Conservation (phyloP, 2,329 filamentous ascomycete genomes). For the Aspergillus nomiae region DNA sequence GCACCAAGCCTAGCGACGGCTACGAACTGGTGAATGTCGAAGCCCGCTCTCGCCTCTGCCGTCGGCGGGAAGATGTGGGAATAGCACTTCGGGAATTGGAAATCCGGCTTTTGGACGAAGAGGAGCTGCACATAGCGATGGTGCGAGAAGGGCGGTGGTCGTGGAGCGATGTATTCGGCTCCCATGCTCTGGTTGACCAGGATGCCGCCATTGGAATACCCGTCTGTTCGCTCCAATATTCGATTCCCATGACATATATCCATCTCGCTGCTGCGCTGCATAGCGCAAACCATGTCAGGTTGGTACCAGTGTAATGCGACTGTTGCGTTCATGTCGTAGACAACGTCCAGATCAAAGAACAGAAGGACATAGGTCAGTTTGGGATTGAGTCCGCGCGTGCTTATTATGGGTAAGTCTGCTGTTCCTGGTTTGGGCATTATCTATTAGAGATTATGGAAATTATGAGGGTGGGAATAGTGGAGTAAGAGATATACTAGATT, state of each 20-base stretch:
- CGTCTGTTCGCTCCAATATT: not conserved
- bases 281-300: slow-evolving; percentile 16
- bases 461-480: not conserved
- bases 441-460: not conserved
- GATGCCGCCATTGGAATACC: not conserved
- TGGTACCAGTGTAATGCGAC: slow-evolving; percentile 33
- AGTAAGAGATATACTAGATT: slow-evolving; percentile 3
- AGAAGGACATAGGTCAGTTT: slow-evolving; percentile 22
- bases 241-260: not conserved
- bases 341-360: slow-evolving; percentile 29
- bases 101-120: slow-evolving; percentile 27
- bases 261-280: not conserved
- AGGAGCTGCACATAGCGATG: slow-evolving; percentile 38
- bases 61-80: slow-evolving; percentile 32
- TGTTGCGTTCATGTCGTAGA: slow-evolving; percentile 17
- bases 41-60: slow-evolving; percentile 28
- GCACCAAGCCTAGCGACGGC: slow-evolving; percentile 30
- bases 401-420: slow-evolving; percentile 19
- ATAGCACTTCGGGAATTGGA: slow-evolving; percentile 35
- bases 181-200: slow-evolving; percentile 6
- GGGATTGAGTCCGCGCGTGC: slow-evolving; percentile 11
- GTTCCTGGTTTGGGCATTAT: slow-evolving; percentile 12
- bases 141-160: slow-evolving; percentile 25
- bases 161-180: slow-evolving; percentile 33
- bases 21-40: slow-evolving; percentile 39